Evolutionary conservation across 805 yeast genomes (phyloP), one percentile per base, ranked within the genome.

Genomic region (Barnettozyma siamensis): DNA sequence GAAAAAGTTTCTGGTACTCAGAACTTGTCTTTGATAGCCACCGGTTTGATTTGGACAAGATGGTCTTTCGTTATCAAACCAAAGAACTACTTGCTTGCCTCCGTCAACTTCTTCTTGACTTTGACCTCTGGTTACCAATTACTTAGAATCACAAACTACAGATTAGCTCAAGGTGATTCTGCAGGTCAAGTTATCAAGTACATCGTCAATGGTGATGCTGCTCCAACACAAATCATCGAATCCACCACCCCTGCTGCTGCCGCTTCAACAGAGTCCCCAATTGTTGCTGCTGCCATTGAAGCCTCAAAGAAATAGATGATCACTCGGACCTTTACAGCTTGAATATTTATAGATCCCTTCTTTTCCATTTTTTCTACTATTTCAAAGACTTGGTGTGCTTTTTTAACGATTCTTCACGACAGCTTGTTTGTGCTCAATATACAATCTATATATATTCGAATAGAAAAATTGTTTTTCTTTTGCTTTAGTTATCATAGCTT

Each of bases 21-120:
- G 65, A 67, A 60, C 78, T 45, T 56, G 33, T 54, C 98, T 2
- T 72, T 91, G 43, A 73, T 85, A 54, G 88, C 89, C 35, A 91
- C 99, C 1, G 99, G 97, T 41, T 78, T 78, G 40, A 88, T 91
- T 55, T 91, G 99, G 99, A 91, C 99, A 28, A 79, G 99, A 64
- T 91, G 98, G 98, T 88, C 96, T 13, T 76, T 89, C 65, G 93
- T 89, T 49, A 91, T 91, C 59, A 78, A 70, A 50, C 99, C 99
- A 32, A 82, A 83, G 66, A 91, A 91, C 66, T 72, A 74, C 53
- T 68, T 93, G 46, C 72, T 93, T 51, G 99, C 98, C 4, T 78
- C 91, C 23, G 99, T 91, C 42, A 91, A 91, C 67, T 88, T 88
- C 72, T 91, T 93, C 74, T 69, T 91, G 41, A 96, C 95, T 20